phyloP scores from a whole-genome alignment of 352 stramenopile species.

The Aphanomyces stellatus region DNA sequence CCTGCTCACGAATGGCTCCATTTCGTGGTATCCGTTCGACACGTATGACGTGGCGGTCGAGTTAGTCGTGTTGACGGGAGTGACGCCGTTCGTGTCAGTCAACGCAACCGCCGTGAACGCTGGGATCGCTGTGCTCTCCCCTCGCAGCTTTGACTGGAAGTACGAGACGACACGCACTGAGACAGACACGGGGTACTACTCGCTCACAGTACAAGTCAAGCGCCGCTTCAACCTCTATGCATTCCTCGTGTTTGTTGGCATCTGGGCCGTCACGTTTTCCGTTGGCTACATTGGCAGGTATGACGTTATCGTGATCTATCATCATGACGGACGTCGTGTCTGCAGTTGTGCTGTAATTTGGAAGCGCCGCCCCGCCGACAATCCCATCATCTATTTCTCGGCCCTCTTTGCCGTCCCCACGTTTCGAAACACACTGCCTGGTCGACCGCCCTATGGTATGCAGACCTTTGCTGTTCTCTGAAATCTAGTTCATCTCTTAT shows the following conservation, averaged over 20 bases:
- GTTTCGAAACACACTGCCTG: constrained; percentile 6
- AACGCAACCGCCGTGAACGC: too few species aligned
- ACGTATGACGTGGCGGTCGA: not conserved
- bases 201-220: not conserved
- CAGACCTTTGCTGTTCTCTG: too few species aligned
- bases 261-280: constrained; percentile 23
- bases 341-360: constrained; percentile 10
- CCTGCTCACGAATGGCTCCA: not conserved
- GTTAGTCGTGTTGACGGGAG: constrained; percentile 39
- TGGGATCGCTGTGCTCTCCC: constrained; percentile 35
- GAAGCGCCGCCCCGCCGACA: not conserved
- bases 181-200: too few species aligned
- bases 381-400: constrained; percentile 11
- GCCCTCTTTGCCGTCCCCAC: constrained; percentile 3
- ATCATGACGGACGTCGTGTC: too few species aligned
- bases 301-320: too few species aligned
- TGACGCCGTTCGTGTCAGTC: too few species aligned
- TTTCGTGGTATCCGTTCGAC: not conserved
- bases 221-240: not conserved
- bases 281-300: not conserved
- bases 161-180: too few species aligned
- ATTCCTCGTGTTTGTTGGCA: constrained; percentile 31
- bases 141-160: not conserved
- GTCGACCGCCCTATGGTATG: constrained; percentile 1
- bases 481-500: not conserved